These are phyloP conservation scores for Neopestalotiopsis rosae DNA, from an alignment of 2,329 filamentous ascomycete species.

Conservation along the genomic window DNA sequence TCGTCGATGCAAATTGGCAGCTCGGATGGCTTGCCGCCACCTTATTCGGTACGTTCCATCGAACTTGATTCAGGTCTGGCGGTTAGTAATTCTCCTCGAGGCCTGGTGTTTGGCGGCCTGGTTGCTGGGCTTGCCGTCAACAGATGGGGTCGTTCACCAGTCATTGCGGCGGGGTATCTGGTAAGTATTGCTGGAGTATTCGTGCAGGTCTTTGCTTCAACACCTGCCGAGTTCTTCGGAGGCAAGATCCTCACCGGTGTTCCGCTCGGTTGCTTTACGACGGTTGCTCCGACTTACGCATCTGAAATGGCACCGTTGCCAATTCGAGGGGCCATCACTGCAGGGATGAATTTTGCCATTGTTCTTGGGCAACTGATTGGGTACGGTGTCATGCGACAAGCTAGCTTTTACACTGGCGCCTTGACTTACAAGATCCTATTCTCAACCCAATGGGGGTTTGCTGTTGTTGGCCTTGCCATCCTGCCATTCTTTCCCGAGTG, in stretches of 20 bases:
- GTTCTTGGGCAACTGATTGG: constrained; percentile 28
- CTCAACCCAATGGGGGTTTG: constrained; percentile 39
- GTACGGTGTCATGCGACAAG: constrained; percentile 30
- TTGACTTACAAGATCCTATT: constrained; percentile 34
- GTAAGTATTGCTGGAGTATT: constrained; percentile 38
- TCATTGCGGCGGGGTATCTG: constrained; percentile 32
- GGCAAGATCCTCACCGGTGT: constrained; percentile 42
- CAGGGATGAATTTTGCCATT: constrained; percentile 32
- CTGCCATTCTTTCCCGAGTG: constrained; percentile 28
- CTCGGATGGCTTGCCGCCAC: constrained; percentile 44
- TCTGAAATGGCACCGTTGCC: constrained; percentile 30
- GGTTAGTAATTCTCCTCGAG: neutral
- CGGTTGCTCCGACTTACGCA: constrained; percentile 28
- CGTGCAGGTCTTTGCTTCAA: constrained; percentile 41
- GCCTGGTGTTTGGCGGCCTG: constrained; percentile 19
- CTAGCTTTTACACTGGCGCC: constrained; percentile 29
- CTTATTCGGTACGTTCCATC: constrained; percentile 27
- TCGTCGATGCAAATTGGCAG: constrained; percentile 45
- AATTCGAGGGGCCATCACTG: constrained; percentile 29
- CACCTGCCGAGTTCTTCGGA: constrained; percentile 40
- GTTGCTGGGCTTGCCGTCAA: constrained; percentile 34
- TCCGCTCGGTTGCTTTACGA: constrained; percentile 30
- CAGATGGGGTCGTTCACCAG: constrained; percentile 33
- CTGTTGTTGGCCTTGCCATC: constrained; percentile 29
- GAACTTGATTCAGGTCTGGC: constrained; percentile 23